Evolutionary conservation across 1,284 basidiomycete species (phyloP).

Genomic region (Ganoderma multipileum): DNA sequence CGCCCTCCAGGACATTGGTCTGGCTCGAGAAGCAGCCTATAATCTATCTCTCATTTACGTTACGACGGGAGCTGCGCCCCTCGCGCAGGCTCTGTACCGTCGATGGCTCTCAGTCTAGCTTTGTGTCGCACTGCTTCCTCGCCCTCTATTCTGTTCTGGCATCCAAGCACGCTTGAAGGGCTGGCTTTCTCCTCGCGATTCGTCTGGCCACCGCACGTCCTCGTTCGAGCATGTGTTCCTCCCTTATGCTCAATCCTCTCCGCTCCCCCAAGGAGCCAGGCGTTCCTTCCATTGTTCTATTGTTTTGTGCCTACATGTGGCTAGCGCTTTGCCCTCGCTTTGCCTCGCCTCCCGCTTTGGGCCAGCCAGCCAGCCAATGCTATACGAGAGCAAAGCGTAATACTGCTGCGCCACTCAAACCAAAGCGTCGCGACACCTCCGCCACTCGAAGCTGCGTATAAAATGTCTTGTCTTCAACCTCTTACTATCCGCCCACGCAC

Average conservation of each 20-base stretch:
- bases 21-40: constrained; percentile 83
- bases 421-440: not conserved
- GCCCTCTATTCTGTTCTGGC: not conserved
- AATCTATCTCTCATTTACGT: constrained; percentile 87
- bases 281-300: not conserved
- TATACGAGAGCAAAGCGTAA: not conserved
- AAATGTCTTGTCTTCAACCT: not conserved
- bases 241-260: not conserved
- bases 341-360: not conserved
- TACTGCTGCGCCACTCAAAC: not conserved
- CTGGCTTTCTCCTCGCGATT: not conserved
- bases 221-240: not conserved
- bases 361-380: not conserved
- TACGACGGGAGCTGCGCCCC: constrained; percentile 72
- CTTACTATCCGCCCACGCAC: not conserved
- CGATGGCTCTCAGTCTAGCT: constrained; percentile 64
- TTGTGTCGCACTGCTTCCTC: not conserved
- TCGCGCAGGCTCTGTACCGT: constrained; percentile 71
- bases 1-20: constrained; percentile 45
- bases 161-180: not conserved
- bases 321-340: not conserved
- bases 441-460: not conserved
- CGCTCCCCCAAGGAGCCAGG: not conserved
- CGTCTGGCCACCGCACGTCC: not conserved
- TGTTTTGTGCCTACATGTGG: not conserved